Evolutionary conservation across 768 basidiomycete genomes (phyloP), one percentile per base, ranked within the genome.

Genomic region (Amanita subjunquillea): DNA sequence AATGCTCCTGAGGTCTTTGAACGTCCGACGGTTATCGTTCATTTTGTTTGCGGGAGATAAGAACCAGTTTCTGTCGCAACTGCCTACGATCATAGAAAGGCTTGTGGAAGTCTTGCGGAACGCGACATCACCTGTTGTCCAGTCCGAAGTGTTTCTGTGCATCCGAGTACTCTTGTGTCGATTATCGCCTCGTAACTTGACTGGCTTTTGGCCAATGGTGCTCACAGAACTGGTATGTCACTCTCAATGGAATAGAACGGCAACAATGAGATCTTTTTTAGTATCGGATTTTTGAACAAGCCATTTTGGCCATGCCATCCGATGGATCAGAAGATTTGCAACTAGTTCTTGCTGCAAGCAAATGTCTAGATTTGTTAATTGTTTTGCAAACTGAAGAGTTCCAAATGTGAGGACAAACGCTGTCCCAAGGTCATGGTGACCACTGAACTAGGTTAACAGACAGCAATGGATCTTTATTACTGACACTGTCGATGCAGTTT

Each of bases 401-500:
- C 67, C 96, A 98, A 68, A 88, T 97, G 95, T 96, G 62, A 55
- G 71, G 48, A 17, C 39, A 22, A 54, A 30, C 29, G 27, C 41
- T 8, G 10, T 54, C 6, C n/a, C 9, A 36, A 4, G 32, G 4
- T 37, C 3, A 2, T 39, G 15, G 23, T 17, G 13, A 12, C 13
- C 9, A 42, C 48, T 47, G 45, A 51, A 6, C 45, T 12, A 20
- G 4, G 40, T 27, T 17, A 40, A 17, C 58, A 90, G 87, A 63
- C 89, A 98, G 65, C 93, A 99, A 72, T 99, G 96, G 95, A 89
- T 96, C 61, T 99, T 98, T 65, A 82, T 97, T 40, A 96, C 93
- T 2, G 95, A 99, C 65, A 98, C 95, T 0, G 90, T 94, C 5
- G 96, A 98, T 60, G 93, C 95, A 0, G 78, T 93, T 32, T 93